Conservation (phyloP, 805 yeast species). For the Yarrowia sp. region DNA sequence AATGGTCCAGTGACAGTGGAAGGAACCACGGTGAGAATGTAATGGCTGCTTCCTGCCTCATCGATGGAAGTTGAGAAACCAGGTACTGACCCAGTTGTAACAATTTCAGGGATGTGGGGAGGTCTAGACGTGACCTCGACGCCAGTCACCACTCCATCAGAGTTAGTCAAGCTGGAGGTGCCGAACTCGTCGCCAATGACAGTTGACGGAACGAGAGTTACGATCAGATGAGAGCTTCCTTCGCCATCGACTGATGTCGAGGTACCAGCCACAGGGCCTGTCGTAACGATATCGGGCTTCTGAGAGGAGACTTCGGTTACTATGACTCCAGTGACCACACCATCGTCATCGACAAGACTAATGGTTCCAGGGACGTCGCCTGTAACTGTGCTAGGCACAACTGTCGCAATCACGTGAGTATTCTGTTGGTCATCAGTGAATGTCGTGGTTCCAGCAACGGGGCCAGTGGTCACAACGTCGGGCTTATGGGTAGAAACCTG, state of each 20-base stretch:
- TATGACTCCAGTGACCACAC: background rate
- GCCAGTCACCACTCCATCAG: background rate
- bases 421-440: background rate
- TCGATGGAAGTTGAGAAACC: background rate
- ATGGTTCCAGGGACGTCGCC: background rate
- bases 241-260: background rate
- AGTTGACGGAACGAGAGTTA: background rate
- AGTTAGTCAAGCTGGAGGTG: background rate
- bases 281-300: background rate
- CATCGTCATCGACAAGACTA: background rate
- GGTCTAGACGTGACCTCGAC: background rate
- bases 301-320: background rate
- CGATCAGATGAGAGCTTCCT: background rate
- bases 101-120: background rate
- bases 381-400: background rate
- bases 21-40: background rate
- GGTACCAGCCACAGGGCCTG: background rate
- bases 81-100: background rate
- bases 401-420: background rate
- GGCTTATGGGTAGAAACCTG: background rate
- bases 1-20: background rate
- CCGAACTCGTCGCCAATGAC: background rate
- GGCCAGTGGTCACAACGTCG: background rate
- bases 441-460: background rate
- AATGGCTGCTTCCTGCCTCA: background rate